Conservation (phyloP, 2,329 filamentous ascomycete species). For the Chaetomiaceae sp. region DNA sequence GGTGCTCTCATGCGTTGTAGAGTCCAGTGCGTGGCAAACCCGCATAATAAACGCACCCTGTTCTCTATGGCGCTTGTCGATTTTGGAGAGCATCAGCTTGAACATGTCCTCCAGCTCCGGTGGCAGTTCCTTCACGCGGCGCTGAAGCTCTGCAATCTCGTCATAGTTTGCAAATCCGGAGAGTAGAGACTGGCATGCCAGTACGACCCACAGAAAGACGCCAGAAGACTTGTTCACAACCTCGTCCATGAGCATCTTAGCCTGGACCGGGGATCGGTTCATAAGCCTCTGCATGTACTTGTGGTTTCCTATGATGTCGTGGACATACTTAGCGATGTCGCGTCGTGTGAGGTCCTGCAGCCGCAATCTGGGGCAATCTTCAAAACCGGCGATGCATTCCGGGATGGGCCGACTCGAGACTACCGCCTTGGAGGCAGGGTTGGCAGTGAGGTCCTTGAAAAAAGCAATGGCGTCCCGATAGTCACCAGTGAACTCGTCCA, state of each 20-base stretch:
- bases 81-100: slow-evolving; percentile 13
- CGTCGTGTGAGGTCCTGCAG: slow-evolving; percentile 1
- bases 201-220: slow-evolving; percentile 22
- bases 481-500: too few species aligned
- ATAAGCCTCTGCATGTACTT: background rate
- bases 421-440: slow-evolving; percentile 3
- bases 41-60: slow-evolving; percentile 4
- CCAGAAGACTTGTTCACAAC: slow-evolving; percentile 16
- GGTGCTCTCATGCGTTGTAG: background rate
- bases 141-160: slow-evolving; percentile 5
- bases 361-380: background rate
- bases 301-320: background rate
- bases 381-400: slow-evolving; percentile 10
- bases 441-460: slow-evolving; percentile 8
- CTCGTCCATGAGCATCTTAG: background rate
- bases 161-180: slow-evolving; percentile 14
- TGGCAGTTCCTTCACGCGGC: slow-evolving; percentile 13
- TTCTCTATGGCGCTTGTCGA: slow-evolving; percentile 3
- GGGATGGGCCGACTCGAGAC: slow-evolving; percentile 15
- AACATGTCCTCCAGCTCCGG: slow-evolving; percentile 11
- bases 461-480: background rate
- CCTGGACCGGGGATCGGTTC: background rate
- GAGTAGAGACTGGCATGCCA: slow-evolving; percentile 17
- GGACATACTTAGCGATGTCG: slow-evolving; percentile 11
- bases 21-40: background rate